These are phyloP conservation scores for Salix exigua DNA, from an alignment of 345 rosid species.

Conservation along the genomic window DNA sequence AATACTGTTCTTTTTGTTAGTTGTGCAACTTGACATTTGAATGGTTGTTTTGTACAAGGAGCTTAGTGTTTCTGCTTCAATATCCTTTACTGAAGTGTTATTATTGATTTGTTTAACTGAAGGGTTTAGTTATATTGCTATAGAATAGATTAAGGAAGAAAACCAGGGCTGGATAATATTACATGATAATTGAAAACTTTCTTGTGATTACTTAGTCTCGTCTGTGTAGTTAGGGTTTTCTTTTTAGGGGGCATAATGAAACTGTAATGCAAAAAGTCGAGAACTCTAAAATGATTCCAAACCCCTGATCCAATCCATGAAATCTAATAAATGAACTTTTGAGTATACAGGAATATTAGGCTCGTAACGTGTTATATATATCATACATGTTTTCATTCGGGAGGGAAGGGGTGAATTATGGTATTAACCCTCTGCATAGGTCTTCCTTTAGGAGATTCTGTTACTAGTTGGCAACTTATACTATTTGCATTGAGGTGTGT, in stretches of 20 bases:
- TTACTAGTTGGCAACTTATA: neutral
- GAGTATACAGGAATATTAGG: neutral
- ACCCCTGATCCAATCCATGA: neutral
- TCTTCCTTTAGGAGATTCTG: neutral
- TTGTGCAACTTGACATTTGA: neutral
- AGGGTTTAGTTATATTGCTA: neutral
- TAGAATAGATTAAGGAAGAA: neutral
- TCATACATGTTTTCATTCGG: neutral
- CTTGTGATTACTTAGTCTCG: neutral
- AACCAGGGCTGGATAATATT: neutral
- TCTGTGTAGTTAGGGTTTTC: neutral
- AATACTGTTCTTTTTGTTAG: neutral
- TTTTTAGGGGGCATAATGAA: neutral
- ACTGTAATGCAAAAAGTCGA: neutral
- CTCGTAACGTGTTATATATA: neutral
- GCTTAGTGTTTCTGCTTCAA: neutral
- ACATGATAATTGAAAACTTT: neutral
- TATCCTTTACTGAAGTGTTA: neutral
- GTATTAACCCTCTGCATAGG: neutral
- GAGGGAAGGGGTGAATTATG: neutral
- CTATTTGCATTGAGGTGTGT: constrained; percentile 9
- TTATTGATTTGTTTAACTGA: neutral
- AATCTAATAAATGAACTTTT: neutral
- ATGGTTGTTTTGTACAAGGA: neutral
- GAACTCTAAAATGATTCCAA: neutral